Evolutionary conservation across 2,329 filamentous ascomycete species (phyloP), one percentile per base, ranked within the genome.

Genomic region (Harringtonia lauricola): DNA sequence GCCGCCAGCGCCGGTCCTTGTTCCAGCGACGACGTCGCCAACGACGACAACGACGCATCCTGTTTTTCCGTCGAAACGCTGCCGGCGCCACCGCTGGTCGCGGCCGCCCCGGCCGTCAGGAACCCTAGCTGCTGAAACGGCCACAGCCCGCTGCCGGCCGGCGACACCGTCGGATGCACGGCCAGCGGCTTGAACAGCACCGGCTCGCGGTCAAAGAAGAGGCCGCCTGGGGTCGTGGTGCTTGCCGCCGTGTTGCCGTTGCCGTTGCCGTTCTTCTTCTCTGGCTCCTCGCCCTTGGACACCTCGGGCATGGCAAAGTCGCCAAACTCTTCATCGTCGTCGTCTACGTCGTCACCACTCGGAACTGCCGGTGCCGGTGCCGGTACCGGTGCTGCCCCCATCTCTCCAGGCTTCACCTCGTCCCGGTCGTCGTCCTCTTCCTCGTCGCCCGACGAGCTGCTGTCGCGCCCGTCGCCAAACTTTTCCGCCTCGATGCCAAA

Each of bases 241-340:
- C 40, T 22, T 9, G 34, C 21, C 1, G 19, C 24, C 6, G 34
- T 39, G 30, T 35, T 35, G 18, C 39, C 45, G 19, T 54, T 9
- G 8, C 34, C 30, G 35, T 19, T 37, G 41, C 31, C 33, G 17
- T 22, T 31, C 17, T 8, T 31, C 34, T 24, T 43, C 21, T 49
- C 18, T 41, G 46, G 42, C 49, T 55, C 36, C 2, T 6, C 35
- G 7, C 38, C 51, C 41, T 45, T 50, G 34, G 62, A 37, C 41
- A 70, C 64, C 56, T 80, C 77, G 12, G 78, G 73, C 64, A 83
- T 76, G 50, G 76, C 78, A 52, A 83, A 83, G 46, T 83, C 81
- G 14, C 79, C 80, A 62, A 83, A 76, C 53, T 81, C 79, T 49
- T 83, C 77, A 34, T 79, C 76, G 24, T 76, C 72, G 6, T 76